These are phyloP conservation scores for Clathrus columnatus DNA, from an alignment of 768 basidiomycete species.

Conservation along the genomic window DNA sequence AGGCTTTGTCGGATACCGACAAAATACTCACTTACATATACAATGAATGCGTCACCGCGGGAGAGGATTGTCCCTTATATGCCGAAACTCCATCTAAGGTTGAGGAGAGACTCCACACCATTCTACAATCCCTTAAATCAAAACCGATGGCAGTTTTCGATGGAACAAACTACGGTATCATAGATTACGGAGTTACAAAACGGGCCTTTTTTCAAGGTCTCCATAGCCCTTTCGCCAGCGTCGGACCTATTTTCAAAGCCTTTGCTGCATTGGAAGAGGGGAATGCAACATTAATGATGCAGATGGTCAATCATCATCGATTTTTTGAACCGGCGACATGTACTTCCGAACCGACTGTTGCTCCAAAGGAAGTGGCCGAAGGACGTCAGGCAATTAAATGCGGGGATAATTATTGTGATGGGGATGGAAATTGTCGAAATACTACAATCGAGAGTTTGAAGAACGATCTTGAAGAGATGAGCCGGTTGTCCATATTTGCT, in stretches of 20 bases:
- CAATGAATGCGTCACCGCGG: slow-evolving; percentile 18
- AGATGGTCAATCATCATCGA: background rate
- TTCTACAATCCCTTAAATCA: slow-evolving; percentile 2
- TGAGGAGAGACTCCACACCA: slow-evolving; percentile 9
- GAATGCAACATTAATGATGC: slow-evolving; percentile 16
- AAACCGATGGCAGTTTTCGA: slow-evolving; percentile 11
- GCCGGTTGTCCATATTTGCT: slow-evolving; percentile 14
- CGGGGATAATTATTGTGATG: slow-evolving; percentile 12
- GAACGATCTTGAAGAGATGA: background rate
- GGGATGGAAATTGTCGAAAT: slow-evolving; percentile 11
- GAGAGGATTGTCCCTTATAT: slow-evolving; percentile 16
- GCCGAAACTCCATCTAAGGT: slow-evolving; percentile 16
- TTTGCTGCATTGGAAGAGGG: slow-evolving; percentile 21
- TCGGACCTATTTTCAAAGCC: background rate
- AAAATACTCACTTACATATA: slow-evolving; percentile 15
- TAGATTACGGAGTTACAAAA: slow-evolving; percentile 14
- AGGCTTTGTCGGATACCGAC: slow-evolving; percentile 19
- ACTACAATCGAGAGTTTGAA: background rate
- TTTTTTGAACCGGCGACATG: background rate
- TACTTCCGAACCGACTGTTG: background rate
- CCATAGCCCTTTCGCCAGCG: background rate
- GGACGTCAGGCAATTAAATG: slow-evolving; percentile 13
- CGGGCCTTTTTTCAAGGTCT: slow-evolving; percentile 13
- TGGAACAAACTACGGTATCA: slow-evolving; percentile 1
- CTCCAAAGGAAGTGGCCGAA: background rate